These are phyloP conservation scores for Chaetomium olivaceum DNA, from an alignment of 2,329 filamentous ascomycete species.

Conservation along the genomic window DNA sequence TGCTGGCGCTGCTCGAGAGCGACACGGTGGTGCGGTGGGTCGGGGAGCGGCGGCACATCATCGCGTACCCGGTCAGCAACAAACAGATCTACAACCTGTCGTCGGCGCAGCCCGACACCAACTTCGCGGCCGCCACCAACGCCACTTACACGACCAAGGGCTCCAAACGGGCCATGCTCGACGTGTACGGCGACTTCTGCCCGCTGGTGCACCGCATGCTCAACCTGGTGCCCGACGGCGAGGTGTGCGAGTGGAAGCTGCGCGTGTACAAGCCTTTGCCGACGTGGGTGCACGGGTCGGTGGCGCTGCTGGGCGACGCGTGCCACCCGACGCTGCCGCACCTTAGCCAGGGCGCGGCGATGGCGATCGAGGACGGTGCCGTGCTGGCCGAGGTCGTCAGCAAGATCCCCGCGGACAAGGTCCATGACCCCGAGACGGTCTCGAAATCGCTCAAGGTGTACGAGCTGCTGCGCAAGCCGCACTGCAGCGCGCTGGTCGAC, in stretches of 20 bases:
- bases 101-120: constrained; percentile 60
- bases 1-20: constrained; percentile 65
- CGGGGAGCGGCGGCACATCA: constrained; percentile 72
- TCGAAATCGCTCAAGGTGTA: constrained; percentile 55
- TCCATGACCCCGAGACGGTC: constrained; percentile 42
- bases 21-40: constrained; percentile 74
- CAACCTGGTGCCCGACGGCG: constrained; percentile 59
- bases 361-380: constrained; percentile 67
- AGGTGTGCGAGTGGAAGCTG: constrained; percentile 66
- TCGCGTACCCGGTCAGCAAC: constrained; percentile 71
- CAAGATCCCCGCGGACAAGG: constrained; percentile 38
- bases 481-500: constrained; percentile 55
- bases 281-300: constrained; percentile 58
- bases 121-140: constrained; percentile 59
- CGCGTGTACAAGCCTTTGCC: constrained; percentile 58
- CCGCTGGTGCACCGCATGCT: constrained; percentile 60
- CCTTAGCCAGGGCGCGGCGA: constrained; percentile 66
- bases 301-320: constrained; percentile 62
- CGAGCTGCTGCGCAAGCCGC: constrained; percentile 57
- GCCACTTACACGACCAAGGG: constrained; percentile 64
- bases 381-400: constrained; percentile 57
- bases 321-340: constrained; percentile 70
- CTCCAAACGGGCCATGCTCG: constrained; percentile 60
- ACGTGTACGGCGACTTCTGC: constrained; percentile 63
- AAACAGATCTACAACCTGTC: constrained; percentile 67